Percentiles rank a stretch among this genome's conserved stretches.
Conservation (phyloP, 305 asterid genomes). For the Fraxinus greggii region DNA sequence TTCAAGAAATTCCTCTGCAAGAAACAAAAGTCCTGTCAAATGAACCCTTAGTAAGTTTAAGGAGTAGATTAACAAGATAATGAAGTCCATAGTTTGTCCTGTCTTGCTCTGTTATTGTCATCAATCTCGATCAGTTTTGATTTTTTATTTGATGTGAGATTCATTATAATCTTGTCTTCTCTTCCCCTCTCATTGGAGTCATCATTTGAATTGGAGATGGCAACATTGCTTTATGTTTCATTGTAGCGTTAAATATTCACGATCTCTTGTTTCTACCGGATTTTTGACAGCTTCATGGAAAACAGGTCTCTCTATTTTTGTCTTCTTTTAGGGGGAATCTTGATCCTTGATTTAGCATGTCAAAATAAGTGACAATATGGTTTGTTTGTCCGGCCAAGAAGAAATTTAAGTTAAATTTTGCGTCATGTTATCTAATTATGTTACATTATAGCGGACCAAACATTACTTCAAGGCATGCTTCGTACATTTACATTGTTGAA, state of each 20-base stretch:
- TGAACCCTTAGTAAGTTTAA: too few relatives aligned
- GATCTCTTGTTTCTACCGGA: background rate
- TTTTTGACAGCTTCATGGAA: background rate
- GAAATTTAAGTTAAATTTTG: background rate
- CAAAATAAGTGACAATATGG: background rate
- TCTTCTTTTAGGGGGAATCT: background rate
- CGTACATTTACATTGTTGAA: background rate
- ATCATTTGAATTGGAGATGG: background rate
- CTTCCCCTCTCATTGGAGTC: background rate
- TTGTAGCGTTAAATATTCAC: background rate
- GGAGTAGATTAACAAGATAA: background rate
- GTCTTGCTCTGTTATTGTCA: background rate
- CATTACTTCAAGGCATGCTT: background rate
- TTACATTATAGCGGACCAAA: background rate
- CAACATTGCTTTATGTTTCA: background rate
- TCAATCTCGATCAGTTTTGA: background rate
- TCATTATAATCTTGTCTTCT: background rate
- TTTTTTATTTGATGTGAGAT: background rate
- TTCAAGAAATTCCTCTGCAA: too few relatives aligned
- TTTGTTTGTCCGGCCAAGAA: background rate
- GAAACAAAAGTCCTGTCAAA: too few relatives aligned
- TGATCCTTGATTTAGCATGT: background rate
- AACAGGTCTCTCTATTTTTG: background rate
- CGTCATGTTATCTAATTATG: background rate
- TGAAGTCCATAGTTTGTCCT: background rate